Percentiles rank a stretch among this genome's conserved stretches.
phyloP scores from a whole-genome alignment of 2,329 filamentous ascomycete genomes.

The Sporothrix pseudoabietina region DNA sequence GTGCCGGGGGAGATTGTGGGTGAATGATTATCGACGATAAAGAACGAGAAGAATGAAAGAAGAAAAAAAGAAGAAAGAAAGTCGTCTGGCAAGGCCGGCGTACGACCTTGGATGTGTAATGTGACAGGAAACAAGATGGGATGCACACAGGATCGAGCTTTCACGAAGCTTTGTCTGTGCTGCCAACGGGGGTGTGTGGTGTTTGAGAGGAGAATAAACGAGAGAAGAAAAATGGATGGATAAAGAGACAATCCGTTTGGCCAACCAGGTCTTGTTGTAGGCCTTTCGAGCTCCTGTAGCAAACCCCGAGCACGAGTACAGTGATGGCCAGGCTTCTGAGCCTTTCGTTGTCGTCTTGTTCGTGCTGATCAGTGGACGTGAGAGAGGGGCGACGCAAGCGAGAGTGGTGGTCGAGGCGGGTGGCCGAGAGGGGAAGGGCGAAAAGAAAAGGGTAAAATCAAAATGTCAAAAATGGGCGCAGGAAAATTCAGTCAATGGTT shows the following conservation, averaged over 20 bases:
- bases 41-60: not conserved
- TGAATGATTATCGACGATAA: not conserved
- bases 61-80: not conserved
- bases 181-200: not conserved
- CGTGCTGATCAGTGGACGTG: not conserved
- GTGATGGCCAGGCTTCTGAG: not conserved
- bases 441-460: not conserved
- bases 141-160: not conserved
- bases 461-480: not conserved
- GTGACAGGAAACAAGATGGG: not conserved
- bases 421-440: constrained; percentile 8
- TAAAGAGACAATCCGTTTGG: not conserved
- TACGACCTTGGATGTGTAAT: not conserved
- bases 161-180: constrained; percentile 13
- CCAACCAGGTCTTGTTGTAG: constrained; percentile 21
- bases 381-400: constrained; percentile 8
- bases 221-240: not conserved
- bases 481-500: constrained; percentile 22
- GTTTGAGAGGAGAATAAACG: not conserved
- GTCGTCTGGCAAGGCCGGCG: not conserved
- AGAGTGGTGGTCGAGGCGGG: not conserved
- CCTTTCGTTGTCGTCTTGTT: not conserved
- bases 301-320: not conserved
- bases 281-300: not conserved
- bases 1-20: not conserved